Conservation (phyloP, 2,329 filamentous ascomycete species). For the Aureobasidium sp. region DNA sequence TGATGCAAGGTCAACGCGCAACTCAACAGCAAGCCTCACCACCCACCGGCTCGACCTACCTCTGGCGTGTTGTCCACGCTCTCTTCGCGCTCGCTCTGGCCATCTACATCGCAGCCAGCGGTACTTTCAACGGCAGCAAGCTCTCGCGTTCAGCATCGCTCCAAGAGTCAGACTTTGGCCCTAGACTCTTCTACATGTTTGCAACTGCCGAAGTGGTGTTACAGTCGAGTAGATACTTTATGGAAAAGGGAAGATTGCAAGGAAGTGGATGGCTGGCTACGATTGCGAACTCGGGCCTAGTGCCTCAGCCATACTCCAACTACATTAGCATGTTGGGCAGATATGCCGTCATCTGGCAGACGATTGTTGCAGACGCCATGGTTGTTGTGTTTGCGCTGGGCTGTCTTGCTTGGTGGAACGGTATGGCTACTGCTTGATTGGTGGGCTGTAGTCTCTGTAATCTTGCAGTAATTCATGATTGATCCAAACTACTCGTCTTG, state of each 20-base stretch:
- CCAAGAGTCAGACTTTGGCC: slow-evolving; percentile 34
- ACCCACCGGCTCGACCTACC: slow-evolving; percentile 38
- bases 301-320: slow-evolving; percentile 58
- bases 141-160: slow-evolving; percentile 42
- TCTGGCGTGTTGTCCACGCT: slow-evolving; percentile 70
- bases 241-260: slow-evolving; percentile 55
- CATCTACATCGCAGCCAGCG: slow-evolving; percentile 61
- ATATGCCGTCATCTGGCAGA: slow-evolving; percentile 65
- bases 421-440: slow-evolving; percentile 19
- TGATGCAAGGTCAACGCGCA: slow-evolving; percentile 37
- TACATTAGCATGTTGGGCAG: slow-evolving; percentile 56
- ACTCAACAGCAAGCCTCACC: slow-evolving; percentile 30
- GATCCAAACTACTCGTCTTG: neutral
- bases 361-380: slow-evolving; percentile 66
- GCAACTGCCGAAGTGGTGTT: slow-evolving; percentile 68
- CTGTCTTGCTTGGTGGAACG: slow-evolving; percentile 44
- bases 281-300: slow-evolving; percentile 48
- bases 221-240: slow-evolving; percentile 62
- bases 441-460: neutral
- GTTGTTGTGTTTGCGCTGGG: slow-evolving; percentile 71
- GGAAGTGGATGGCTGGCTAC: slow-evolving; percentile 58
- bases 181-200: slow-evolving; percentile 71
- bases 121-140: slow-evolving; percentile 62
- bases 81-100: slow-evolving; percentile 64
- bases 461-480: neutral